Evolutionary conservation across 441 rosid genomes (phyloP).

Genomic region (Dalechampia spathulata): DNA sequence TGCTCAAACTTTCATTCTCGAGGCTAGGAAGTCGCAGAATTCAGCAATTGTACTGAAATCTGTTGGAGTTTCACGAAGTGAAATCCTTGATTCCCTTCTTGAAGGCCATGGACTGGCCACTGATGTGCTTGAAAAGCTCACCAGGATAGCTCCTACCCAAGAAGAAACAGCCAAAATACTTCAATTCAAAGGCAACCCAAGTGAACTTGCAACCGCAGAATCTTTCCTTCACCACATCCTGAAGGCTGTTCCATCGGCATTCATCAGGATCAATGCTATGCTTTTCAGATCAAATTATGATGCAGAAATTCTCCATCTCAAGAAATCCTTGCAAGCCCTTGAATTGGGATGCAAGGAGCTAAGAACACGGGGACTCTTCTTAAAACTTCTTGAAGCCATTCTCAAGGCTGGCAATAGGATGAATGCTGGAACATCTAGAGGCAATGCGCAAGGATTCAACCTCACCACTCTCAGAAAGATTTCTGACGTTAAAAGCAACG

Average conservation of each 20-base stretch:
- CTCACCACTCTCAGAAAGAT: slow-evolving; percentile 48
- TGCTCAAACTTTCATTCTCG: slow-evolving; percentile 34
- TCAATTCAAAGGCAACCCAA: slow-evolving; percentile 36
- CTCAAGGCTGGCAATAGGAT: slow-evolving; percentile 61
- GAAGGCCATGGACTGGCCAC: slow-evolving; percentile 36
- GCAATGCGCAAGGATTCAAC: slow-evolving; percentile 58
- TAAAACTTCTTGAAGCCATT: slow-evolving; percentile 63
- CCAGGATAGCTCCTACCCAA: slow-evolving; percentile 34
- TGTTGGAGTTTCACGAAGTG: slow-evolving; percentile 28
- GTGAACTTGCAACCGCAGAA: slow-evolving; percentile 49
- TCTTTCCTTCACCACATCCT: slow-evolving; percentile 49
- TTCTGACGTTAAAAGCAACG: slow-evolving; percentile 54
- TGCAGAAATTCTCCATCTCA: slow-evolving; percentile 36
- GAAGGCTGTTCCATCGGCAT: slow-evolving; percentile 50
- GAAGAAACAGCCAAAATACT: slow-evolving; percentile 43
- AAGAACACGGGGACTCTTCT: slow-evolving; percentile 39
- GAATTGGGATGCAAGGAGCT: slow-evolving; percentile 49
- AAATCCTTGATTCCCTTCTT: slow-evolving; percentile 26
- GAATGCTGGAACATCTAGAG: slow-evolving; percentile 64
- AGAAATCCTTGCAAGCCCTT: slow-evolving; percentile 39
- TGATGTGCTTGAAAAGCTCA: slow-evolving; percentile 41
- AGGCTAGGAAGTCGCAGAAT: slow-evolving; percentile 42
- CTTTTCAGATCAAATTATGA: slow-evolving; percentile 48
- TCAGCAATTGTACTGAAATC: slow-evolving; percentile 41
- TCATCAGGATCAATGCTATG: slow-evolving; percentile 44